These are phyloP conservation scores for Kodamaea sp. DNA, from an alignment of 1,139 yeast species.

Conservation along the genomic window DNA sequence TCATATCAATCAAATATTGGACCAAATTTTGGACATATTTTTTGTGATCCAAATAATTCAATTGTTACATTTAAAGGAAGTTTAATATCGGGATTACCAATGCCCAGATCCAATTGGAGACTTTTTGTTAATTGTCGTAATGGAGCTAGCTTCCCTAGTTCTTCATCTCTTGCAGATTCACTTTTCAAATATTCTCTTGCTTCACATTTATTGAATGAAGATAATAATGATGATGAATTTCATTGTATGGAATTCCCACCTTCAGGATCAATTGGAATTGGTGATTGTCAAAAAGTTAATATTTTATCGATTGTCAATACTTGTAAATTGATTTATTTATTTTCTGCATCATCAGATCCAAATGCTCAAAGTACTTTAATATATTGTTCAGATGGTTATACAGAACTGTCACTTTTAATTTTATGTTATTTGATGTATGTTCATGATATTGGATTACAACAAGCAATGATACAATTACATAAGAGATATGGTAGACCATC, in stretches of 20 bases:
- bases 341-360: conserved; percentile 27
- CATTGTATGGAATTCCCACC: conserved; percentile 69
- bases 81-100: conserved; percentile 2
- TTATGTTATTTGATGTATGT: conserved; percentile 70
- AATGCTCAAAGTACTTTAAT: conserved; percentile 45
- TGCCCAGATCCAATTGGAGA: conserved; percentile 38
- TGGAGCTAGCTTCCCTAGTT: conserved; percentile 55
- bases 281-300: conserved; percentile 58
- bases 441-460: conserved; percentile 46
- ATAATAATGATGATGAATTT: conserved; percentile 21
- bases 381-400: conserved; percentile 88
- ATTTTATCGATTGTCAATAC: conserved; percentile 57
- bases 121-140: conserved; percentile 45
- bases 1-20: conserved; percentile 9
- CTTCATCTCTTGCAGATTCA: conserved; percentile 32
- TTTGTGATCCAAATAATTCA: conserved; percentile 51
- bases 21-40: conserved; percentile 26
- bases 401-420: conserved; percentile 77
- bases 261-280: conserved; percentile 74
- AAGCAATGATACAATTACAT: conserved; percentile 60
- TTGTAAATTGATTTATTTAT: conserved; percentile 55
- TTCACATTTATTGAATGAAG: conserved; percentile 20
- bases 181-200: conserved; percentile 32
- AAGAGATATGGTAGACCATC: conserved; percentile 67
- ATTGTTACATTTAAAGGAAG: conserved; percentile 33